Percentiles rank a stretch among this genome's conserved stretches.
Conservation (phyloP, 306 rosid genomes). For the Lablab purpureus region DNA sequence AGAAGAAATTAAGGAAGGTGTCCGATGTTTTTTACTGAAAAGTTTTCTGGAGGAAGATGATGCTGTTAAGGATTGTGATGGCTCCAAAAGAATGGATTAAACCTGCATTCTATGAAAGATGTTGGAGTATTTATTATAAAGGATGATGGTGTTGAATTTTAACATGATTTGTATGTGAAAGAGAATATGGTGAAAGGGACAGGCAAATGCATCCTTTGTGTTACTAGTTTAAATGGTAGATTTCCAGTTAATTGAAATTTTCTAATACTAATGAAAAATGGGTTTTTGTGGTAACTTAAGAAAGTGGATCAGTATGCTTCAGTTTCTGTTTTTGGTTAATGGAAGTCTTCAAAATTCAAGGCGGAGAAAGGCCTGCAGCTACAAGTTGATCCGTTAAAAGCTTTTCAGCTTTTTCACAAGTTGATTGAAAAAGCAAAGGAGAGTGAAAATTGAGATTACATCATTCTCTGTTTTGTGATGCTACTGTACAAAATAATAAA, state of each 20-base stretch:
- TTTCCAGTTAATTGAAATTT: neutral
- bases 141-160: neutral
- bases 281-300: no score
- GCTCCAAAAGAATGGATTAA: neutral
- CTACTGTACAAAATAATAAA: no score
- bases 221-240: neutral
- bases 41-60: neutral
- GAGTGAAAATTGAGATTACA: no score
- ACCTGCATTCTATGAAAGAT: neutral
- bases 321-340: no score
- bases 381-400: no score
- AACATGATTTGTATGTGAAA: neutral
- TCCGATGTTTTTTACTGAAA: slow-evolving; percentile 8
- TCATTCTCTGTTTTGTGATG: no score
- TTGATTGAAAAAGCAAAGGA: no score
- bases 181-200: neutral
- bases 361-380: no score
- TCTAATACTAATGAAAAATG: neutral
- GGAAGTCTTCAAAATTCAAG: no score
- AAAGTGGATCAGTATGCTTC: no score
- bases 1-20: slow-evolving; percentile 1
- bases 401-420: no score
- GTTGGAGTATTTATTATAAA: neutral
- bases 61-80: neutral
- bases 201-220: neutral